These are phyloP conservation scores for Ogataea paradorogensis DNA, from an alignment of 805 yeast genomes.

Conservation along the genomic window DNA sequence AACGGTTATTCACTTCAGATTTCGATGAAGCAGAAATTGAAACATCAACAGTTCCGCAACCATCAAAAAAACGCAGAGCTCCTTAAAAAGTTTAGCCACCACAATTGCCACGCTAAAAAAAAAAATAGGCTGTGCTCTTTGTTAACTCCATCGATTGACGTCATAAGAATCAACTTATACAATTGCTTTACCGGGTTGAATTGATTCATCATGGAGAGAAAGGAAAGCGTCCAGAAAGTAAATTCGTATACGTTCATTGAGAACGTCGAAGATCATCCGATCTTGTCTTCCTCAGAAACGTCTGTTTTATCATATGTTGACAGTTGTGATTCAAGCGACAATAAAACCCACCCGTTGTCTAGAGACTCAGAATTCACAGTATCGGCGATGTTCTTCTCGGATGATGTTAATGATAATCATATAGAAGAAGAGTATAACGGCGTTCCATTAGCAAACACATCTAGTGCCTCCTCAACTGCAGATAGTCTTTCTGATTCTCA, in stretches of 20 bases:
- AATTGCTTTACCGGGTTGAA: slow-evolving; percentile 1
- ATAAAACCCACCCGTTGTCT: background rate
- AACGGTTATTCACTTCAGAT: slow-evolving; percentile 24
- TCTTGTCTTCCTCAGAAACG: slow-evolving; percentile 7
- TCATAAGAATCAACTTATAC: slow-evolving; percentile 1
- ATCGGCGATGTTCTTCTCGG: slow-evolving; percentile 30
- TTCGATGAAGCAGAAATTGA: slow-evolving; percentile 9
- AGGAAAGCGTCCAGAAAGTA: slow-evolving; percentile 3
- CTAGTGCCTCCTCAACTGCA: slow-evolving; percentile 14
- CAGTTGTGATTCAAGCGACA: slow-evolving; percentile 12
- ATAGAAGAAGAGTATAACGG: slow-evolving; percentile 24
- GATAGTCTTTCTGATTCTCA: slow-evolving; percentile 7
- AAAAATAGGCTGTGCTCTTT: slow-evolving; percentile 4
- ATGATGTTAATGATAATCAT: slow-evolving; percentile 21
- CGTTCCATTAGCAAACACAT: slow-evolving; percentile 19
- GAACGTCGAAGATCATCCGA: slow-evolving; percentile 12
- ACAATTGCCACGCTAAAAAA: no score
- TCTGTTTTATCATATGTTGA: slow-evolving; percentile 15
- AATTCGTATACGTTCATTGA: slow-evolving; percentile 19
- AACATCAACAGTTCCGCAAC: slow-evolving; percentile 5
- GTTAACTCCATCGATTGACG: slow-evolving; percentile 4
- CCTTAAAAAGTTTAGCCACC: background rate
- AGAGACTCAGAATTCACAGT: slow-evolving; percentile 16
- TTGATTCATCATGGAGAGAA: slow-evolving; percentile 1
- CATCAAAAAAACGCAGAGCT: slow-evolving; percentile 8